phyloP scores from a whole-genome alignment of 2,329 filamentous ascomycete species.

The Diaporthe australafricana region DNA sequence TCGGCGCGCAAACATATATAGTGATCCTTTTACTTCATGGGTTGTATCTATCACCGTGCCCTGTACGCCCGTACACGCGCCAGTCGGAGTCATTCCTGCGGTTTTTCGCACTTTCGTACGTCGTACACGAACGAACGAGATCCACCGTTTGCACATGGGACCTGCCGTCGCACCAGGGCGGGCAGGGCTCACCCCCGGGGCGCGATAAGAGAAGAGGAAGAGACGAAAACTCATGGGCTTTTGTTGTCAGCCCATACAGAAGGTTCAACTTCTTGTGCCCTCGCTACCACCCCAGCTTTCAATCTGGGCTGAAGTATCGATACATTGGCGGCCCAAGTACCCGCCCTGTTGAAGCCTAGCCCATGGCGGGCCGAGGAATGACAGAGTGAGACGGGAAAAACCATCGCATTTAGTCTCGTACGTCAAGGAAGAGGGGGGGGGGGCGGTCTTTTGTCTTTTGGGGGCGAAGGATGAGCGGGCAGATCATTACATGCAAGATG shows the following conservation, averaged over 20 bases:
- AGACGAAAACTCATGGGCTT: neutral
- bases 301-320: neutral
- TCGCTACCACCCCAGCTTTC: neutral
- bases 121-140: slow-evolving; percentile 16
- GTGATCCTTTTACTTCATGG: too few species aligned
- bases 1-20: neutral
- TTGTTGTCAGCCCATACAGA: neutral
- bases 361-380: slow-evolving; percentile 15
- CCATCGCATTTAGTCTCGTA: neutral
- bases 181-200: neutral
- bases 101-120: neutral
- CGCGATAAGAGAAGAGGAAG: neutral
- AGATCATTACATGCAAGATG: slow-evolving; percentile 35
- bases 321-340: neutral
- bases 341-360: neutral
- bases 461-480: slow-evolving; percentile 37
- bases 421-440: neutral
- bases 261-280: neutral
- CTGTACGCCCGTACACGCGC: slow-evolving; percentile 1
- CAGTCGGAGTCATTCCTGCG: slow-evolving; percentile 18
- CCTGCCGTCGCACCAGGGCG: neutral
- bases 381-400: slow-evolving; percentile 17
- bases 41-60: neutral
- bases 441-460: neutral
- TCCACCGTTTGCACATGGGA: neutral